Percentiles rank a stretch among this genome's conserved stretches.
phyloP scores from a whole-genome alignment of 306 rosid genomes.

The Hippophae rhamnoides region DNA sequence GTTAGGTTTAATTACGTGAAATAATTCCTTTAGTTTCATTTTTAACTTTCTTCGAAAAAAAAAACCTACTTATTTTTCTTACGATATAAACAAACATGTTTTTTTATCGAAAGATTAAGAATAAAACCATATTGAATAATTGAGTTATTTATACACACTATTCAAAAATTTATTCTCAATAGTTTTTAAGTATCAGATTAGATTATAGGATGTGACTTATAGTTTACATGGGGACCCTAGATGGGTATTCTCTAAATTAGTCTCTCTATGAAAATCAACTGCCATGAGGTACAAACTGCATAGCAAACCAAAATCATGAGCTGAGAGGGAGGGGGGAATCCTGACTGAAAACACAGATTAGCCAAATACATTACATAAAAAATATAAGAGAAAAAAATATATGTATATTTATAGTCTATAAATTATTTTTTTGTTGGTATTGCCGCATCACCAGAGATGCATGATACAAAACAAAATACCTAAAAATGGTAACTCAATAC shows the following conservation, averaged over 20 bases:
- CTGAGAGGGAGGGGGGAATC: constrained; percentile 14
- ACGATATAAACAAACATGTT: too few relatives aligned
- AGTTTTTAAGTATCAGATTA: too few relatives aligned
- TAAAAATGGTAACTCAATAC: constrained; percentile 55
- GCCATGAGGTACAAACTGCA: constrained; percentile 54
- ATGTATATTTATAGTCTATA: constrained; percentile 3
- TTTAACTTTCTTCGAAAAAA: too few relatives aligned
- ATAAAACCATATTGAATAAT: too few relatives aligned
- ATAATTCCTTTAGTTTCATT: too few relatives aligned
- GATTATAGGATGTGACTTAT: constrained; percentile 22
- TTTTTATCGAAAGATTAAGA: too few relatives aligned
- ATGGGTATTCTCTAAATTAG: constrained; percentile 59
- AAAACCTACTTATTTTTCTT: too few relatives aligned
- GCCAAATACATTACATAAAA: constrained; percentile 50
- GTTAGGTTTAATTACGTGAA: too few relatives aligned
- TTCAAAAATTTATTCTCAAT: too few relatives aligned
- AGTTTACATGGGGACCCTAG: constrained; percentile 68
- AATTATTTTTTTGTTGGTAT: constrained; percentile 11
- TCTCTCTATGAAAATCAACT: constrained; percentile 56
- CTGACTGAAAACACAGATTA: constrained; percentile 45
- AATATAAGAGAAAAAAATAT: constrained; percentile 32
- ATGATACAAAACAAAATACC: constrained; percentile 60
- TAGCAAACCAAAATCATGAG: constrained; percentile 47
- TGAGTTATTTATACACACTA: too few relatives aligned
- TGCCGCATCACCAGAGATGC: constrained; percentile 78